Conservation (phyloP, 257 asterid species). For the Henckelia pumila region DNA sequence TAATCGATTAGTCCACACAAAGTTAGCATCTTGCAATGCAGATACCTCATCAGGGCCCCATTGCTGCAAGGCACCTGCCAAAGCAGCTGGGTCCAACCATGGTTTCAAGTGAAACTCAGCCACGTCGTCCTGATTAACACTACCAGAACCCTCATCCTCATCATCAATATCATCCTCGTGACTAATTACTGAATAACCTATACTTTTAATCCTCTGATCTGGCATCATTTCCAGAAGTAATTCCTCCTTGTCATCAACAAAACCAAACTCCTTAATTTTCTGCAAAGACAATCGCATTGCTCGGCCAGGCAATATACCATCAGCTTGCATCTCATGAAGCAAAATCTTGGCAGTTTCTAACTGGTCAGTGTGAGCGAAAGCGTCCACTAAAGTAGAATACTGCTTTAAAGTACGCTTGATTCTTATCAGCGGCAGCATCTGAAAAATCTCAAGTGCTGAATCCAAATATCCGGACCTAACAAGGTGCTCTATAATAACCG, state of each 20-base stretch:
- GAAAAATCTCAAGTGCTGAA: conserved; percentile 65
- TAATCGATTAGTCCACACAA: conserved; percentile 77
- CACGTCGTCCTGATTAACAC: conserved; percentile 23
- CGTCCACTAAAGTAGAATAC: conserved; percentile 63
- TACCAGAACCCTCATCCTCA: conserved; percentile 41
- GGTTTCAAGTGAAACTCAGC: conserved; percentile 64
- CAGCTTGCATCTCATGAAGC: conserved; percentile 77
- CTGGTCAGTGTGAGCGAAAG: conserved; percentile 40
- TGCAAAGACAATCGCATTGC: conserved; percentile 65
- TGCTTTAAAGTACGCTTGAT: conserved; percentile 69
- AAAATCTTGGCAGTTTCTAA: conserved; percentile 53
- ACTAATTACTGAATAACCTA: conserved; percentile 43
- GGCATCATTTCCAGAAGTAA: conserved; percentile 64
- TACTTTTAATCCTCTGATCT: conserved; percentile 60
- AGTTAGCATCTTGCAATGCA: conserved; percentile 52
- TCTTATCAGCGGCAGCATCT: conserved; percentile 65
- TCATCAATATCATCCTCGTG: conserved; percentile 53
- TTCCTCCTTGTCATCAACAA: conserved; percentile 49
- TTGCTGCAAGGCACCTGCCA: conserved; percentile 63
- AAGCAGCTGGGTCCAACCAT: conserved; percentile 88
- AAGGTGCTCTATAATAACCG: conserved; percentile 77
- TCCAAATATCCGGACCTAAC: conserved; percentile 46
- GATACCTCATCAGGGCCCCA: conserved; percentile 74
- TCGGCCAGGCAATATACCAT: conserved; percentile 82
- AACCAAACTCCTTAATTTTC: conserved; percentile 69